phyloP scores from a whole-genome alignment of 2,329 filamentous ascomycete genomes.

The Cyanodermella asteris region DNA sequence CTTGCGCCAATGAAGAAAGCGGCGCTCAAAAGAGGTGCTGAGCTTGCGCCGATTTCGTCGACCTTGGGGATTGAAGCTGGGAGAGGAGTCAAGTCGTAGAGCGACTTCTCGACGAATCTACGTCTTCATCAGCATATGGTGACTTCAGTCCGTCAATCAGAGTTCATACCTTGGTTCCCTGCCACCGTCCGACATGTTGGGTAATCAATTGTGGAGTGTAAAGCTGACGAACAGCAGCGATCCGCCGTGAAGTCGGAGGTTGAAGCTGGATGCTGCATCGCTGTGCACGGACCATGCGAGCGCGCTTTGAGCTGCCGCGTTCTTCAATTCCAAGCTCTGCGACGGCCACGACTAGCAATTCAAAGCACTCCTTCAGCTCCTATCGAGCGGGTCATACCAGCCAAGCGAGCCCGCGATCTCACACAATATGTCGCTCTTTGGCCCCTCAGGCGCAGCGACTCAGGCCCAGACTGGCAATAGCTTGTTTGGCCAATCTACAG shows the following conservation, averaged over 20 bases:
- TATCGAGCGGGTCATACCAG: conserved; percentile 1
- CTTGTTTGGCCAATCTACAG: conserved; percentile 13
- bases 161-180: no score
- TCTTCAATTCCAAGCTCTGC: background rate
- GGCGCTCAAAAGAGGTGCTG: conserved; percentile 75
- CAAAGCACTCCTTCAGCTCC: conserved; percentile 2
- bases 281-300: no score
- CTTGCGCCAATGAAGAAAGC: conserved; percentile 93
- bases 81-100: conserved; percentile 90
- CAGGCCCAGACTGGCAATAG: conserved; percentile 9
- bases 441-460: no score
- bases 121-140: conserved; percentile 17
- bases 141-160: conserved; percentile 7
- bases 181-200: no score
- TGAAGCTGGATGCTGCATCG: no score
- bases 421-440: no score
- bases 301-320: background rate
- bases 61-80: conserved; percentile 82
- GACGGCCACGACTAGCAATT: conserved; percentile 6
- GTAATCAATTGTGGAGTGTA: no score
- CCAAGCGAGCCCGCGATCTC: conserved; percentile 5
- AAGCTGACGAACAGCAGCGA: no score
- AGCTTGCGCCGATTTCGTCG: conserved; percentile 79
- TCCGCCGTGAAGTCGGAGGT: no score
- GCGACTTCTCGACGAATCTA: conserved; percentile 85